Evolutionary conservation across 208 protist genomes (phyloP).

Genomic region (Leishmania braziliensis): DNA sequence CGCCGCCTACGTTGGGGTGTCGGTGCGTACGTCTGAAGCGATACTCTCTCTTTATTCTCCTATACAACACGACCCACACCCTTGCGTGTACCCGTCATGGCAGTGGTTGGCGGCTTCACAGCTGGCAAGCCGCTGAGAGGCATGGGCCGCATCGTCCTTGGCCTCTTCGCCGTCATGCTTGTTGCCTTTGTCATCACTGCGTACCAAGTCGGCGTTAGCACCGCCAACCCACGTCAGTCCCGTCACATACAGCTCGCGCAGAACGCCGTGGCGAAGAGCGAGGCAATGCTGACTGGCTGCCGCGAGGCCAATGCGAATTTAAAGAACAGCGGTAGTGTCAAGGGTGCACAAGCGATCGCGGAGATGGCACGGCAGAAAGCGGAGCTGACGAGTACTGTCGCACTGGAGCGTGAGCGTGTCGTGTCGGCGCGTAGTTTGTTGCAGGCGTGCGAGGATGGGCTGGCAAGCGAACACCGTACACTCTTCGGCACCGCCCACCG

Average conservation of each 20-base stretch:
- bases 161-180: conserved; percentile 12
- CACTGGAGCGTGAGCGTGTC: conserved; percentile 11
- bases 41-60: background rate
- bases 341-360: conserved; percentile 7
- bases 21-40: background rate
- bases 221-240: conserved; percentile 14
- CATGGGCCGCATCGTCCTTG: background rate
- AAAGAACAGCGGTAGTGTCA: conserved; percentile 6
- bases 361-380: conserved; percentile 6
- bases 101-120: background rate
- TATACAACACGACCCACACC: background rate
- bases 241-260: background rate
- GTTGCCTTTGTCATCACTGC: conserved; percentile 17
- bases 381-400: background rate
- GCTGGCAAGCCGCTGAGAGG: conserved; percentile 13
- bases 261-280: background rate
- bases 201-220: conserved; percentile 18
- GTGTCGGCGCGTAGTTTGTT: conserved; percentile 4
- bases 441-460: conserved; percentile 17
- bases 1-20: background rate
- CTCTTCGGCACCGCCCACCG: conserved; percentile 4
- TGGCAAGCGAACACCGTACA: background rate
- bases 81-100: background rate
- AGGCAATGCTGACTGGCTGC: conserved; percentile 1
- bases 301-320: background rate